These are phyloP conservation scores for Metschnikowia anglica DNA, from an alignment of 805 yeast genomes.

Conservation along the genomic window DNA sequence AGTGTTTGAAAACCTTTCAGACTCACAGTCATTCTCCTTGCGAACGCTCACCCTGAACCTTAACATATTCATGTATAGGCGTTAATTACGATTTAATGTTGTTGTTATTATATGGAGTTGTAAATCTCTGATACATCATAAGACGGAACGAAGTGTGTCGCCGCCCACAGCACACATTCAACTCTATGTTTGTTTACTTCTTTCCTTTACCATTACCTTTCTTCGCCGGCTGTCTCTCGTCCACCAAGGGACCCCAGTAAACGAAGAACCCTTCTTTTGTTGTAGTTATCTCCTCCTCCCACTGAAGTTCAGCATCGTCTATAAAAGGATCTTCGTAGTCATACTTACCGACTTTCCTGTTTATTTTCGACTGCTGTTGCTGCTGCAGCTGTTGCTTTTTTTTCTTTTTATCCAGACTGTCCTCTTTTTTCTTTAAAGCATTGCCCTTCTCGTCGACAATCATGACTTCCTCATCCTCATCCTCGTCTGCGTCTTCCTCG, in stretches of 20 bases:
- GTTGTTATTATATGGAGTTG: too few species aligned
- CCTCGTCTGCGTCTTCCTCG: constrained; percentile 46
- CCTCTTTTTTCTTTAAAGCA: constrained; percentile 23
- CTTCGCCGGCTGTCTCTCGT: constrained; percentile 37
- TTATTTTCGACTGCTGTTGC: constrained; percentile 48
- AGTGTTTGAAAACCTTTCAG: too few species aligned
- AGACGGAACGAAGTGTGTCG: too few species aligned
- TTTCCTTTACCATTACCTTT: constrained; percentile 30
- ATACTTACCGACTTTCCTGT: constrained; percentile 83
- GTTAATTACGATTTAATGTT: too few species aligned
- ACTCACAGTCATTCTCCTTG: too few species aligned
- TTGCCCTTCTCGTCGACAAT: constrained; percentile 17
- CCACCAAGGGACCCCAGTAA: constrained; percentile 86
- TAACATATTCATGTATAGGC: too few species aligned
- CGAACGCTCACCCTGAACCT: too few species aligned
- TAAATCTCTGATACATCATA: too few species aligned
- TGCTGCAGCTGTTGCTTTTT: constrained; percentile 44
- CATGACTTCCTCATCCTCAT: constrained; percentile 44
- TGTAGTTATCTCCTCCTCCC: constrained; percentile 92
- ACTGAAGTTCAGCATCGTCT: constrained; percentile 86
- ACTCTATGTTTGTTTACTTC: constrained; percentile 11
- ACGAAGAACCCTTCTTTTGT: constrained; percentile 96
- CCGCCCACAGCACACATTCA: too few species aligned
- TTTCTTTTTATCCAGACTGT: constrained; percentile 42
- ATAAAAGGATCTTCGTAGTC: constrained; percentile 94